Evolutionary conservation across 345 rosid genomes (phyloP).

Genomic region (Salix exigua): DNA sequence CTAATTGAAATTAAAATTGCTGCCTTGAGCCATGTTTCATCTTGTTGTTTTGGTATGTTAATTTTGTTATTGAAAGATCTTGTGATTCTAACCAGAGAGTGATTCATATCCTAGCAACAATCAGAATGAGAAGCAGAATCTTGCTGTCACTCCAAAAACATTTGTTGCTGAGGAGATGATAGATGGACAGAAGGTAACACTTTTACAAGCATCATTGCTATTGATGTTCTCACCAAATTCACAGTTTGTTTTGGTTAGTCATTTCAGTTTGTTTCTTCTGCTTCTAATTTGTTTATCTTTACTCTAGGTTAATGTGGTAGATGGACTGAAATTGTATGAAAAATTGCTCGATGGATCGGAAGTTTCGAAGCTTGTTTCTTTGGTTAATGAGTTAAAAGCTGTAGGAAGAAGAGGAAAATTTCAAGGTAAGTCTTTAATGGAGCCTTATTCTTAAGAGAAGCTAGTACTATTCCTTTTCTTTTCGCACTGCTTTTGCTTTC

Average conservation of each 20-base stretch:
- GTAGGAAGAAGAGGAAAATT: constrained; percentile 74
- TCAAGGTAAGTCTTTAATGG: constrained; percentile 60
- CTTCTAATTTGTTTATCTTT: constrained; percentile 10
- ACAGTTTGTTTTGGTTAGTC: neutral
- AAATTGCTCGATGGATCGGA: constrained; percentile 49
- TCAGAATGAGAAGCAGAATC: constrained; percentile 44
- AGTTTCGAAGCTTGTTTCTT: constrained; percentile 60
- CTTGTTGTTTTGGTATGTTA: neutral
- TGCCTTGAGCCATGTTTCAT: neutral
- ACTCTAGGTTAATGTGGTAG: constrained; percentile 82
- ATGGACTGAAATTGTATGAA: constrained; percentile 78
- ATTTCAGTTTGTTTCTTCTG: neutral
- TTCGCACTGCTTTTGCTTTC: neutral
- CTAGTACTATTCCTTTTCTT: neutral
- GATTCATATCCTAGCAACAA: constrained; percentile 29
- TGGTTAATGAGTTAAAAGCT: constrained; percentile 67
- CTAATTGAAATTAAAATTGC: neutral
- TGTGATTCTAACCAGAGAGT: constrained; percentile 38
- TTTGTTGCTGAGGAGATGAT: constrained; percentile 57
- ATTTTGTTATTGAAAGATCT: neutral
- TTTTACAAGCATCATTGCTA: constrained; percentile 7
- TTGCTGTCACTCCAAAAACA: constrained; percentile 43
- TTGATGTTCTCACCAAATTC: neutral
- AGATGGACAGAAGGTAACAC: constrained; percentile 68
- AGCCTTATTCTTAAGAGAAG: neutral